A percentile compares a stretch with the other conserved stretches of the same genome.
Evolutionary conservation across 495 filamentous ascomycete species (phyloP).

Genomic region (Penicillium soppii): DNA sequence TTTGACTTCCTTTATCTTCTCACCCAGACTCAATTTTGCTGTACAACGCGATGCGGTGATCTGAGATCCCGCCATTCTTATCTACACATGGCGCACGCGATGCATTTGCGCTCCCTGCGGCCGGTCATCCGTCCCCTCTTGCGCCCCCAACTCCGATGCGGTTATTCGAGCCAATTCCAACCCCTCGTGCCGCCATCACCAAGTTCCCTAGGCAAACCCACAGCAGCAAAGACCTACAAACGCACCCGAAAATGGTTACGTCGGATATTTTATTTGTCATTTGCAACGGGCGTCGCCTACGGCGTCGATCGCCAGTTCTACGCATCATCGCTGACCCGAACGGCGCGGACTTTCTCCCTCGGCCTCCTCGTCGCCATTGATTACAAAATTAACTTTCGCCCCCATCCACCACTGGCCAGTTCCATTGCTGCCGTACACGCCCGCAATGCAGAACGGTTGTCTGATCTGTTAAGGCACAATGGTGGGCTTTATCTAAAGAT

Average conservation of each 20-base stretch:
- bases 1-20: background rate
- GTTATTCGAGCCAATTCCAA: constrained; percentile 50
- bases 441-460: constrained; percentile 79
- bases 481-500: constrained; percentile 97
- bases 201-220: constrained; percentile 70
- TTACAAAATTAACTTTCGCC: constrained; percentile 95
- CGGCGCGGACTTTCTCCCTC: constrained; percentile 73
- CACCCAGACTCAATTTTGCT: background rate
- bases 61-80: background rate
- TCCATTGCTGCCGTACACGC: constrained; percentile 72
- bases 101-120: constrained; percentile 28
- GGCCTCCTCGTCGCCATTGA: constrained; percentile 83
- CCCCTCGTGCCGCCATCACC: constrained; percentile 82
- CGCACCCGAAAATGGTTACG: constrained; percentile 74
- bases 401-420: constrained; percentile 65
- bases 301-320: constrained; percentile 70
- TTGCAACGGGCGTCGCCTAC: constrained; percentile 59
- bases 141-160: constrained; percentile 14
- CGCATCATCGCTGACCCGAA: constrained; percentile 74
- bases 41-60: constrained; percentile 12
- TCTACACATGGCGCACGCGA: constrained; percentile 27
- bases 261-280: constrained; percentile 63
- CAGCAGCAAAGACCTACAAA: constrained; percentile 59
- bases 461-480: constrained; percentile 75
- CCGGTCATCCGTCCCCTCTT: constrained; percentile 12